These are phyloP conservation scores for Dactylellina leptospora DNA, from an alignment of 2,329 filamentous ascomycete species.

Conservation along the genomic window DNA sequence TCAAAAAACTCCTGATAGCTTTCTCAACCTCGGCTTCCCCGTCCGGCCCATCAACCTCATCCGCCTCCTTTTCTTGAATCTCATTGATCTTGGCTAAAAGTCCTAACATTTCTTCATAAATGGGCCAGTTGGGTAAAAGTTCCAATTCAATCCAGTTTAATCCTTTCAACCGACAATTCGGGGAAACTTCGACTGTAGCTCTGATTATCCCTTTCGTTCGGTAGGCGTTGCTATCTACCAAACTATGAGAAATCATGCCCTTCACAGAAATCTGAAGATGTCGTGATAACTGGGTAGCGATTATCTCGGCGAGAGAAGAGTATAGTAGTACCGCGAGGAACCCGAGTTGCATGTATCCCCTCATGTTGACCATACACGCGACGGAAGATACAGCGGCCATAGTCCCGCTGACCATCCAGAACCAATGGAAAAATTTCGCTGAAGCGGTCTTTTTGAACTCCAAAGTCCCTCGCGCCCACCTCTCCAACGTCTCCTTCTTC, in stretches of 20 bases:
- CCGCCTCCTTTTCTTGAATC: constrained; percentile 19
- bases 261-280: constrained; percentile 54
- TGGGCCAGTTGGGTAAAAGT: constrained; percentile 28
- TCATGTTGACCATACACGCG: constrained; percentile 60
- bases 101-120: constrained; percentile 18
- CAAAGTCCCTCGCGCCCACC: constrained; percentile 58
- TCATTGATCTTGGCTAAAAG: constrained; percentile 25
- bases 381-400: constrained; percentile 57
- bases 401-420: constrained; percentile 58
- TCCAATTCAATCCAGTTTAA: constrained; percentile 27
- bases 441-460: constrained; percentile 55
- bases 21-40: constrained; percentile 15
- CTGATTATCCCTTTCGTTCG: constrained; percentile 36
- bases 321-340: constrained; percentile 58
- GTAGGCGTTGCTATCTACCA: constrained; percentile 23
- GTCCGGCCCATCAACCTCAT: constrained; percentile 5
- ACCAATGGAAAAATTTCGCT: constrained; percentile 57
- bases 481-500: constrained; percentile 57
- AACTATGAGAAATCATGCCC: constrained; percentile 9
- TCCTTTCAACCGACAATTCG: constrained; percentile 23
- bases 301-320: constrained; percentile 58
- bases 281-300: constrained; percentile 57
- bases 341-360: constrained; percentile 57
- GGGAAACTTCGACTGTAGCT: constrained; percentile 14
- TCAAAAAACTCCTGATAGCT: constrained; percentile 17